Evolutionary conservation across 805 yeast genomes (phyloP).

Genomic region (Teunomyces tritomae): DNA sequence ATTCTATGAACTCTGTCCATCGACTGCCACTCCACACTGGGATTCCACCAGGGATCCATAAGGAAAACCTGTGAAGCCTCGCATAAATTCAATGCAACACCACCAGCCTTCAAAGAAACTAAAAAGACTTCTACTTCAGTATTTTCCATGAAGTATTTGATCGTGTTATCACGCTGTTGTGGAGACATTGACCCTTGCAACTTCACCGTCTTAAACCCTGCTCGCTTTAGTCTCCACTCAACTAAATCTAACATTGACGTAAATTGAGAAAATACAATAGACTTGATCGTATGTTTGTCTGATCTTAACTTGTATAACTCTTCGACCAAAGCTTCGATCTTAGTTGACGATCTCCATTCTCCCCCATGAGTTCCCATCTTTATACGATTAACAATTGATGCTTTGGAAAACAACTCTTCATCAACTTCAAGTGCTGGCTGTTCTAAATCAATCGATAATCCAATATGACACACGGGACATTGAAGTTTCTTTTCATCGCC

Average conservation of each 20-base stretch:
- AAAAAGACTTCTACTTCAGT: slow-evolving; percentile 89
- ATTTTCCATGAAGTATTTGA: slow-evolving; percentile 87
- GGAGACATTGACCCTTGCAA: slow-evolving; percentile 98
- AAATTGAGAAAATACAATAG: slow-evolving; percentile 96
- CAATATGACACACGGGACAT: slow-evolving; percentile 97
- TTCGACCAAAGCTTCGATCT: slow-evolving; percentile 93
- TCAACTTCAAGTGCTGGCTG: slow-evolving; percentile 82
- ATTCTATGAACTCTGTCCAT: slow-evolving; percentile 98
- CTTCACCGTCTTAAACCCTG: slow-evolving; percentile 93
- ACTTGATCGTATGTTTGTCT: slow-evolving; percentile 84
- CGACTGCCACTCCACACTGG: slow-evolving; percentile 96
- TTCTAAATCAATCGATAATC: slow-evolving; percentile 82
- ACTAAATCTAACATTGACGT: slow-evolving; percentile 94
- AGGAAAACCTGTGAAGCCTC: slow-evolving; percentile 97
- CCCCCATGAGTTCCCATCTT: slow-evolving; percentile 67
- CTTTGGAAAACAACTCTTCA: slow-evolving; percentile 55
- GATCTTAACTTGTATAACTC: slow-evolving; percentile 85
- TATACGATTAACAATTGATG: slow-evolving; percentile 80
- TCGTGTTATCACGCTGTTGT: slow-evolving; percentile 86
- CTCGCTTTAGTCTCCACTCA: slow-evolving; percentile 92
- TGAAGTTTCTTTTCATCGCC: slow-evolving; percentile 61
- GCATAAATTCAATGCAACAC: slow-evolving; percentile 93
- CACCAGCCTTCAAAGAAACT: slow-evolving; percentile 97
- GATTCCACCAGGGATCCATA: slow-evolving; percentile 99
- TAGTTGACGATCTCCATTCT: slow-evolving; percentile 91